phyloP scores from a whole-genome alignment of 23 red algal species.

The Gracilaria gracilis region DNA sequence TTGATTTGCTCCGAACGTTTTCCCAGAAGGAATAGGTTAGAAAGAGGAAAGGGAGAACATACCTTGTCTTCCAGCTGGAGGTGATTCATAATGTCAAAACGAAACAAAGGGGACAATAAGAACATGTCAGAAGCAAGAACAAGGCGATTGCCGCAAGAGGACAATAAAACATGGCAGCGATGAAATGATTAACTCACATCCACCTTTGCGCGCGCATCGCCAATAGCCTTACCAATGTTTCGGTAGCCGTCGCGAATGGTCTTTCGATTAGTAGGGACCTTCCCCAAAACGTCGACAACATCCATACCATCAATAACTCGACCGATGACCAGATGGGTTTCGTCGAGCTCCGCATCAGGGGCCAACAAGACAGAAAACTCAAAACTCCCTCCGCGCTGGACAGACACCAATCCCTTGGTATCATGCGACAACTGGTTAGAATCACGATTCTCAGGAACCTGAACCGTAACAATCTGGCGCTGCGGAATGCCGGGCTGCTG shows the following conservation, averaged over 20 bases:
- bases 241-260: constrained; percentile 69
- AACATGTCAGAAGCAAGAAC: background rate
- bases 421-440: constrained; percentile 69
- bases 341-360: constrained; percentile 18
- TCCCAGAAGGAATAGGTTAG: too few species aligned
- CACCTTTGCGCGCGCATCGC: constrained; percentile 76
- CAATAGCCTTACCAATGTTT: constrained; percentile 76
- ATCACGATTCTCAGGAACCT: constrained; percentile 60
- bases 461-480: constrained; percentile 30
- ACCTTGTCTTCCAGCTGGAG: constrained; percentile 61
- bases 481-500: constrained; percentile 60
- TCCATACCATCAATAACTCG: constrained; percentile 80
- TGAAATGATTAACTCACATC: constrained; percentile 38
- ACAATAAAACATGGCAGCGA: background rate
- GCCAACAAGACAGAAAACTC: constrained; percentile 63
- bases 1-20: background rate
- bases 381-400: constrained; percentile 58
- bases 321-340: constrained; percentile 75
- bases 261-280: constrained; percentile 67
- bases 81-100: background rate
- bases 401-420: constrained; percentile 56
- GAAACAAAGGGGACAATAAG: background rate
- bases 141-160: background rate
- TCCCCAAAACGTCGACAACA: constrained; percentile 38
- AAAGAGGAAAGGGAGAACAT: background rate